These are phyloP conservation scores for Acarospora socialis DNA, from an alignment of 2,329 filamentous ascomycete genomes.

Conservation along the genomic window DNA sequence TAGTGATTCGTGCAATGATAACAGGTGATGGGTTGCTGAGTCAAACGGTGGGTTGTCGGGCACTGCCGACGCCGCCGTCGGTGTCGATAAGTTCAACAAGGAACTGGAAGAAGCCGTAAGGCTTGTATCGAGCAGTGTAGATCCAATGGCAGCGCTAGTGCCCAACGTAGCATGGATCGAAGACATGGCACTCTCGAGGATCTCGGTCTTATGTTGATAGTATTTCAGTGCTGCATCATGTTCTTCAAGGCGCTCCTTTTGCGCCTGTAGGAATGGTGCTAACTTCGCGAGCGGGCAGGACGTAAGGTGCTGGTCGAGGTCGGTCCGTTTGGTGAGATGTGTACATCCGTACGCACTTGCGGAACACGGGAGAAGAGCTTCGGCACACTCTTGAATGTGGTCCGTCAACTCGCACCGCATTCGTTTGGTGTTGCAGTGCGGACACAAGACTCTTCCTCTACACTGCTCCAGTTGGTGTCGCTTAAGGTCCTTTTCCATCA, in stretches of 20 bases:
- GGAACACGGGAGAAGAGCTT: conserved; percentile 23
- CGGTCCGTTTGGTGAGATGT: conserved; percentile 23
- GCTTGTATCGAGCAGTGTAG: too few relatives aligned
- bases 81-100: not conserved
- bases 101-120: conserved; percentile 1
- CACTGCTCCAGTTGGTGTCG: conserved; percentile 28
- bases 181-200: conserved; percentile 23
- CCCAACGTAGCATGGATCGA: conserved; percentile 7
- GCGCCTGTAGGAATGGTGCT: conserved; percentile 29
- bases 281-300: conserved; percentile 37
- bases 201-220: conserved; percentile 32
- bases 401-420: conserved; percentile 21
- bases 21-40: conserved; percentile 42
- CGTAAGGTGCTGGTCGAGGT: conserved; percentile 30
- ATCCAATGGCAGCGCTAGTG: too few relatives aligned
- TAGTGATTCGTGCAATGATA: conserved; percentile 46
- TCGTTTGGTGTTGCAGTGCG: conserved; percentile 23
- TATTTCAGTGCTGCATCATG: conserved; percentile 31
- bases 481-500: conserved; percentile 42
- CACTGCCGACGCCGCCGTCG: not conserved
- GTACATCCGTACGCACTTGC: conserved; percentile 31
- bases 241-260: conserved; percentile 28
- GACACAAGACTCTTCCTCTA: conserved; percentile 23
- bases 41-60: conserved; percentile 21
- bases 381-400: conserved; percentile 25